phyloP scores from a whole-genome alignment of 805 yeast genomes.

The Pichia membranifaciens region DNA sequence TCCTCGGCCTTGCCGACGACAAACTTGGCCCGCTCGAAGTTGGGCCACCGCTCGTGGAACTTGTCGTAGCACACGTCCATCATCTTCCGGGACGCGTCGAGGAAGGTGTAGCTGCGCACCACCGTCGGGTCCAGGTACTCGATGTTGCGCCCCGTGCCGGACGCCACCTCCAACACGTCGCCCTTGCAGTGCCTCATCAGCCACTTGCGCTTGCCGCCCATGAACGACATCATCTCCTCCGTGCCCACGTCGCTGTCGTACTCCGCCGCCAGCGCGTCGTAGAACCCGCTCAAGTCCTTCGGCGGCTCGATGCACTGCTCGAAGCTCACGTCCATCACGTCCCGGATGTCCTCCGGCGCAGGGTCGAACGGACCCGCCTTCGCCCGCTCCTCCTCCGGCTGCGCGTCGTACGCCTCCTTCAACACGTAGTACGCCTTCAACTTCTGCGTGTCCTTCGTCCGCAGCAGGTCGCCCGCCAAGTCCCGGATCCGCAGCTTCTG shows the following conservation, averaged over 20 bases:
- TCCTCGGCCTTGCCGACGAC: slow-evolving; percentile 90
- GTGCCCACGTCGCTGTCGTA: slow-evolving; percentile 77
- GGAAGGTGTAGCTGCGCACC: slow-evolving; percentile 69
- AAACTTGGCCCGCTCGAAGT: slow-evolving; percentile 68
- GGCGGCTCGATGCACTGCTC: slow-evolving; percentile 52
- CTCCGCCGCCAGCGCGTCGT: slow-evolving; percentile 68
- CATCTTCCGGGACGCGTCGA: slow-evolving; percentile 85
- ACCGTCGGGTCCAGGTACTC: slow-evolving; percentile 58
- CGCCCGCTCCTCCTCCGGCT: slow-evolving; percentile 17
- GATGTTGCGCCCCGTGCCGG: slow-evolving; percentile 94
- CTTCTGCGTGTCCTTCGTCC: slow-evolving; percentile 60
- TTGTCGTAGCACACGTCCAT: slow-evolving; percentile 71
- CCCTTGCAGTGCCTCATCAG: slow-evolving; percentile 73
- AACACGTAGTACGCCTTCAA: slow-evolving; percentile 54
- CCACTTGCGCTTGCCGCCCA: slow-evolving; percentile 70
- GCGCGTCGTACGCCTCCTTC: slow-evolving; percentile 30
- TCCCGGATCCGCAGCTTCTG: slow-evolving; percentile 59
- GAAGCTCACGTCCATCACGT: slow-evolving; percentile 24
- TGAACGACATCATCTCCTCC: slow-evolving; percentile 58
- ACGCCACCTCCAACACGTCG: slow-evolving; percentile 88
- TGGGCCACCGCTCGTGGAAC: slow-evolving; percentile 62
- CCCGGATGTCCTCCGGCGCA: slow-evolving; percentile 28
- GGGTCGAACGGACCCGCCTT: slow-evolving; percentile 31
- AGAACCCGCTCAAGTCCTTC: slow-evolving; percentile 75
- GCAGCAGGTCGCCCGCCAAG: slow-evolving; percentile 47